Conservation (phyloP, 805 yeast species). For the Lachancea mirantina region DNA sequence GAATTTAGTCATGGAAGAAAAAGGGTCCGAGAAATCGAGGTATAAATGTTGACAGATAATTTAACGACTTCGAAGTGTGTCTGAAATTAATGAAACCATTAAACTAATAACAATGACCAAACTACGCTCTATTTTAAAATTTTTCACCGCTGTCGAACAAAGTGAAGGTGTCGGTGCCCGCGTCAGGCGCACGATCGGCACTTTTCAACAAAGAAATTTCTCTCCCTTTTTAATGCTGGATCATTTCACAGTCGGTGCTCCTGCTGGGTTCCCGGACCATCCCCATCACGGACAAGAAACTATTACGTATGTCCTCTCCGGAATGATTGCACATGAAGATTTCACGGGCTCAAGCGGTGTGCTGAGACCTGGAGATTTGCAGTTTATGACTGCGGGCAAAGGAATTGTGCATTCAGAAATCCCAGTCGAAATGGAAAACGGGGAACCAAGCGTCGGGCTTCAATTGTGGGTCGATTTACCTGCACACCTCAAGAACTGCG, state of each 20-base stretch:
- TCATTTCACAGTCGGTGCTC: slow-evolving; percentile 59
- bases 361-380: slow-evolving; percentile 74
- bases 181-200: slow-evolving; percentile 77
- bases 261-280: slow-evolving; percentile 76
- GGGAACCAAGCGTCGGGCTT: slow-evolving; percentile 54
- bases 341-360: slow-evolving; percentile 81
- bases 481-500: slow-evolving; percentile 47
- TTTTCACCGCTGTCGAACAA: slow-evolving; percentile 56
- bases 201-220: slow-evolving; percentile 59
- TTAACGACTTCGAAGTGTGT: not conserved
- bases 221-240: slow-evolving; percentile 78
- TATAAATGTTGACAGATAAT: not conserved
- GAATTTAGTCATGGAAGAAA: not conserved
- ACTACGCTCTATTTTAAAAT: slow-evolving; percentile 43
- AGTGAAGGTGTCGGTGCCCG: slow-evolving; percentile 85
- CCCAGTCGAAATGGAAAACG: slow-evolving; percentile 52
- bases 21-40: not conserved
- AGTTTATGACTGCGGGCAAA: slow-evolving; percentile 89
- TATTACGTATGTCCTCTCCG: slow-evolving; percentile 58
- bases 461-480: slow-evolving; percentile 90
- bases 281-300: slow-evolving; percentile 83
- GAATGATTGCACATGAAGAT: slow-evolving; percentile 74
- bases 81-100: not conserved
- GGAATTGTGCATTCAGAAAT: slow-evolving; percentile 85
- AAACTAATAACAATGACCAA: slow-evolving; percentile 10